phyloP scores from a whole-genome alignment of 495 filamentous ascomycete species.

The Terfezia boudieri region DNA sequence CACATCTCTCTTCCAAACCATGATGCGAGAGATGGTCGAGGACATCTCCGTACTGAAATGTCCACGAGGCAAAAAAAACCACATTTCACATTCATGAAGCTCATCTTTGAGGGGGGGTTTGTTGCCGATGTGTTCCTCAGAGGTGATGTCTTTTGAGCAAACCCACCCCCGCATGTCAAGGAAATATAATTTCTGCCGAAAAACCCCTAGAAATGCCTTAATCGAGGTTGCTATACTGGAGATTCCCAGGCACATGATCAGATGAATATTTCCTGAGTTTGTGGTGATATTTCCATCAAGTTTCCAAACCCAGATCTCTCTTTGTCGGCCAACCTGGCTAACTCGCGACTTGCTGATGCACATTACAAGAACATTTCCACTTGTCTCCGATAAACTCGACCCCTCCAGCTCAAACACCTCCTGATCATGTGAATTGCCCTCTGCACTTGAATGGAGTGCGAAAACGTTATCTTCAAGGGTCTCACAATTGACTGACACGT shows the following conservation, averaged over 20 bases:
- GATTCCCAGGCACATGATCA: neutral
- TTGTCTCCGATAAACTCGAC: neutral
- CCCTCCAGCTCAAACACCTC: neutral
- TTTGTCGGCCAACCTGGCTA: neutral
- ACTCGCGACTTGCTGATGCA: neutral
- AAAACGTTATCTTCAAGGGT: neutral
- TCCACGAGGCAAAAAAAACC: neutral
- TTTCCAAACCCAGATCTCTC: neutral
- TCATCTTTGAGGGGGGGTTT: neutral
- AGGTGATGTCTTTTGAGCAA: neutral
- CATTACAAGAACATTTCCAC: neutral
- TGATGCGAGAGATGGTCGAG: neutral
- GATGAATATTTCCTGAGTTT: too few species aligned
- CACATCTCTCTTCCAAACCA: neutral
- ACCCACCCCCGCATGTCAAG: neutral
- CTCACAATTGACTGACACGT: neutral
- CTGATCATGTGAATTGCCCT: neutral
- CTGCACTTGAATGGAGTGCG: neutral
- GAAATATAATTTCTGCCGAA: neutral
- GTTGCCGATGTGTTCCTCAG: neutral
- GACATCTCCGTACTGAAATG: neutral
- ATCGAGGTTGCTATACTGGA: neutral
- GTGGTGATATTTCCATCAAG: neutral
- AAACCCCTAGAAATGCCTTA: neutral
- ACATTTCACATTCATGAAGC: neutral